Percentiles rank a stretch among this genome's conserved stretches.
Evolutionary conservation across 2,329 filamentous ascomycete genomes (phyloP).

Genomic region (Fusarium beomiforme): DNA sequence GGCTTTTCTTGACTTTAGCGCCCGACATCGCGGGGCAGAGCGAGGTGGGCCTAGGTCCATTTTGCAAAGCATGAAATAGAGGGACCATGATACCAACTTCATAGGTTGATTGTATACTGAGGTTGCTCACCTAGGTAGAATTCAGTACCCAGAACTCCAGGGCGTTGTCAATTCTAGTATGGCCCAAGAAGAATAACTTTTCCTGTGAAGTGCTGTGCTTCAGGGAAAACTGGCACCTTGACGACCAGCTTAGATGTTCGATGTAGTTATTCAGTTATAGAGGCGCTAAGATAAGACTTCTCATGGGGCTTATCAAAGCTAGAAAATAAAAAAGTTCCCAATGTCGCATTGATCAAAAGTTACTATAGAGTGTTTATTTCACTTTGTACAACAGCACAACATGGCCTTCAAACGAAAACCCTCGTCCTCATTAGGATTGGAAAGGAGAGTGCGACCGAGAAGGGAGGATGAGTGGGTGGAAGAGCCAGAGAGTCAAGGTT

Average conservation of each 20-base stretch:
- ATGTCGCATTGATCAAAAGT: not conserved
- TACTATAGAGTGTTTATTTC: not conserved
- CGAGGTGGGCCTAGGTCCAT: not conserved
- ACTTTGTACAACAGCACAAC: slow-evolving; percentile 1
- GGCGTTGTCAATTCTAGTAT: not conserved
- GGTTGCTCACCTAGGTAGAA: not conserved
- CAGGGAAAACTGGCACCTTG: not conserved
- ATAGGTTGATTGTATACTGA: not conserved
- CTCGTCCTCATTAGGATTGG: slow-evolving; percentile 47
- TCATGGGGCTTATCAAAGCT: slow-evolving; percentile 31
- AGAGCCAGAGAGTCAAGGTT: slow-evolving; percentile 49
- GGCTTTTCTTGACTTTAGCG: slow-evolving; percentile 8
- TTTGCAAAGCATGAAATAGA: not conserved
- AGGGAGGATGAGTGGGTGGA: slow-evolving; percentile 56
- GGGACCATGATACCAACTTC: not conserved
- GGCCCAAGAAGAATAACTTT: not conserved
- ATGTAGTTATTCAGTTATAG: slow-evolving; percentile 19
- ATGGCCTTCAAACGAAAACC: slow-evolving; percentile 56
- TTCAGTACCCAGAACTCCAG: too few species aligned
- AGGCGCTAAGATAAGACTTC: slow-evolving; percentile 27
- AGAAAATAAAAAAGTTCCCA: slow-evolving; percentile 28
- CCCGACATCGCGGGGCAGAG: slow-evolving; percentile 15
- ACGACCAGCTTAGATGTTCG: not conserved
- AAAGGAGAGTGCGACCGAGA: slow-evolving; percentile 56
- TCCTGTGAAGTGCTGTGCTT: not conserved